Evolutionary conservation across 2,329 filamentous ascomycete genomes (phyloP).

Genomic region (Aureobasidium sp.): DNA sequence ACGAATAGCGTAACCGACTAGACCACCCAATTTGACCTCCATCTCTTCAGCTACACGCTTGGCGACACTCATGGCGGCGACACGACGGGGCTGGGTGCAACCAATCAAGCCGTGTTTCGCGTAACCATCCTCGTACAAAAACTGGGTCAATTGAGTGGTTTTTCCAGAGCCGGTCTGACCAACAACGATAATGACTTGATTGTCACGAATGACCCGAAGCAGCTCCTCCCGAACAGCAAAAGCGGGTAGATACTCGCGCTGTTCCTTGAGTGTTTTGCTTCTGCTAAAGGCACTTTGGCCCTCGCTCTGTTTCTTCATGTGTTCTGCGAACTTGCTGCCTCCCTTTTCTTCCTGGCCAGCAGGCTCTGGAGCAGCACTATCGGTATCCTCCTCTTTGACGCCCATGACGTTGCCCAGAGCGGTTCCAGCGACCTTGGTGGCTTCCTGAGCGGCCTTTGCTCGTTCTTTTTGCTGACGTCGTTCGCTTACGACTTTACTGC

Average conservation of each 20-base stretch:
- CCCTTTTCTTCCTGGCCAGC: conserved; percentile 47
- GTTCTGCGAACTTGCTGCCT: conserved; percentile 74
- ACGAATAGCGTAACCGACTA: conserved; percentile 92
- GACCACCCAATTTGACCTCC: conserved; percentile 79
- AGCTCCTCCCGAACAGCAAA: conserved; percentile 95
- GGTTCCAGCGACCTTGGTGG: conserved; percentile 86
- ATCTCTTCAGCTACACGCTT: conserved; percentile 98
- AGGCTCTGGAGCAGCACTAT: conserved; percentile 72
- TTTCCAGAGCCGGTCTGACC: conserved; percentile 97
- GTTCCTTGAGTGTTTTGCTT: conserved; percentile 81
- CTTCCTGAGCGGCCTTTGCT: conserved; percentile 88
- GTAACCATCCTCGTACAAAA: conserved; percentile 91
- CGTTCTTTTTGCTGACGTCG: conserved; percentile 85
- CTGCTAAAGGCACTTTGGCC: conserved; percentile 83
- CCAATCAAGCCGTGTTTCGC: conserved; percentile 81
- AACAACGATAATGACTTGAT: conserved; percentile 93
- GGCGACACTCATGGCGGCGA: conserved; percentile 97
- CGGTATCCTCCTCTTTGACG: conserved; percentile 79
- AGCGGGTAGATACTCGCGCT: conserved; percentile 85
- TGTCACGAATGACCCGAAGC: conserved; percentile 83
- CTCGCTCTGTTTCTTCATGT: conserved; percentile 74
- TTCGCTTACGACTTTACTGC: conserved; percentile 86
- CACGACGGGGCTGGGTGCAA: conserved; percentile 90
- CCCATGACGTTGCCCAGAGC: conserved; percentile 92
- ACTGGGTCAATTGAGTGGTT: conserved; percentile 94